Base-by-base conservation (phyloP, 2,329 filamentous ascomycete species). In the Geosmithia flava region DNA sequence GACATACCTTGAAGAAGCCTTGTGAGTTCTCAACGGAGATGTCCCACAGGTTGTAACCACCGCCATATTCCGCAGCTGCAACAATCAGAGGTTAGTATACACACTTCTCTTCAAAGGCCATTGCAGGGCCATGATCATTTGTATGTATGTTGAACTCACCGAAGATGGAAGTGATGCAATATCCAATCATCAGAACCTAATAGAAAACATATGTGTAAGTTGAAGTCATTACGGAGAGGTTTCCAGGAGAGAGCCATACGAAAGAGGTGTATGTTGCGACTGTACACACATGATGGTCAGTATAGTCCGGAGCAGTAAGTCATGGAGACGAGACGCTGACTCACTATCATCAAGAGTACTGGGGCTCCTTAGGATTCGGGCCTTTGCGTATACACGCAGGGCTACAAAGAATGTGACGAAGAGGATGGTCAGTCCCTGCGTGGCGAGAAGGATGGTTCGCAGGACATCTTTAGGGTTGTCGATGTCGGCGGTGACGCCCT, bases 1-100 rank as follows among this genome's bases (percentile, higher is more conserved):
- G 17, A 39, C 49, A 39, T 48, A 67, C 66, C 54, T 68, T 61
- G n/a, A 60, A 54, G 47, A 66, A 71, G 2, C 54, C 51, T 13
- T 62, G 52, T 3, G 60, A 52, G 5, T 66, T 13, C 2, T 55
- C 51, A 1, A 52, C 48, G 1, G 55, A 51, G 5, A 68, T 61
- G 23, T 68, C 61, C 50, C 53, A 55, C 30, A 58, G 50, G 47
- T 69, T 61, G 16, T 60, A 49, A 2, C 67, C 67, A 37, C 64
- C 66, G 41, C 64, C 66, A 48, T 63, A 59, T 16, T 56, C 33
- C 41, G 53, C 52, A 47, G 54, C 61, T 55, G 39, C 17, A 23
- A 40, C n/a, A 42, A 10, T 19, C 8, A 37, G 11, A 37, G 6
- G 33, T 37, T 13, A 37, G 33, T 13, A 37, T 37, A 13, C 11